Conservation (phyloP, 495 filamentous ascomycete genomes). For the Lasiosphaeria ovina region DNA sequence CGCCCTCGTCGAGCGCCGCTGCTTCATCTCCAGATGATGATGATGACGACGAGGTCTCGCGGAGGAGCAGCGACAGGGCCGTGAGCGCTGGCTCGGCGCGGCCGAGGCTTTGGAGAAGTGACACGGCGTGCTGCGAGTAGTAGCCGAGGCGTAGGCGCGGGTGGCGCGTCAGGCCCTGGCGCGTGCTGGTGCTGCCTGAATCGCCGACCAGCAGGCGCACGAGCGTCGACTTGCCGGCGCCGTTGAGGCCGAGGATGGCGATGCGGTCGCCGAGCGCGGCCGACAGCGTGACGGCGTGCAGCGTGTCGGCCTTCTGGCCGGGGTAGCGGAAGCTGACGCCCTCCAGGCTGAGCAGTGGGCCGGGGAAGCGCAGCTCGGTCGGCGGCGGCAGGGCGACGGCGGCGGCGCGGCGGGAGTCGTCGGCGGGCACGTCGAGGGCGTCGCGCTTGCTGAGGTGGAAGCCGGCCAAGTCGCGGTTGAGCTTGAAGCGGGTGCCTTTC, state of each 20-base stretch:
- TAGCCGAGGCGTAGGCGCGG: constrained; percentile 65
- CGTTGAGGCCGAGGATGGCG: constrained; percentile 72
- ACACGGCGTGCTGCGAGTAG: constrained; percentile 76
- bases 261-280: constrained; percentile 68
- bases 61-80: constrained; percentile 57
- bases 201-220: constrained; percentile 52
- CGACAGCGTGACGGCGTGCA: constrained; percentile 61
- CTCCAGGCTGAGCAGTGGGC: constrained; percentile 67
- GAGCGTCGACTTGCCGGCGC: constrained; percentile 71
- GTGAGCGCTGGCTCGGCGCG: constrained; percentile 48
- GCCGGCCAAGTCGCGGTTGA: constrained; percentile 68
- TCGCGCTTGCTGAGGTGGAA: constrained; percentile 54
- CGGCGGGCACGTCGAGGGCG: constrained; percentile 67
- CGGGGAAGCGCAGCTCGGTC: constrained; percentile 69
- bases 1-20: constrained; percentile 57
- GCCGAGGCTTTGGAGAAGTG: constrained; percentile 53
- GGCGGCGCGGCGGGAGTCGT: constrained; percentile 53
- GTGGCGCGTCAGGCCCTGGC: constrained; percentile 51
- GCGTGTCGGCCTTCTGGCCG: constrained; percentile 14
- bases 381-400: constrained; percentile 58
- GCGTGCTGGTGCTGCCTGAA: constrained; percentile 22
- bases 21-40: neutral
- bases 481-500: constrained; percentile 71
- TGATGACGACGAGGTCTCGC: constrained; percentile 24
- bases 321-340: constrained; percentile 59